Conservation (phyloP, 2,329 filamentous ascomycete species). For the Thelonectria discophora region DNA sequence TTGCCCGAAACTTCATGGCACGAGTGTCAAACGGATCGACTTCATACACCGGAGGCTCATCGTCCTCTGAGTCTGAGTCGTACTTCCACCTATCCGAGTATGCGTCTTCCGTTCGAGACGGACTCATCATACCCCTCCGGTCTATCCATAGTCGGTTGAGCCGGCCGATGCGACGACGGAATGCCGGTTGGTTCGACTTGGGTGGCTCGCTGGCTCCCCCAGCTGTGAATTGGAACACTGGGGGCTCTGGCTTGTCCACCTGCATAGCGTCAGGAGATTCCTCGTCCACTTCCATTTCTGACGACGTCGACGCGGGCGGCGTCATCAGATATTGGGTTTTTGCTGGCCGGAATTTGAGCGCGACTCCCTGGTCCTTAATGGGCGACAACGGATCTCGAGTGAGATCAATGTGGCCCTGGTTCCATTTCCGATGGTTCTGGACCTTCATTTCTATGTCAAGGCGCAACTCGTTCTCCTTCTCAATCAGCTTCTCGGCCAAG, state of each 20-base stretch:
- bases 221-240: constrained; percentile 59
- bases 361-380: constrained; percentile 69
- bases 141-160: constrained; percentile 90
- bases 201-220: constrained; percentile 51
- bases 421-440: constrained; percentile 90
- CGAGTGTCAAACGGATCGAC: constrained; percentile 75
- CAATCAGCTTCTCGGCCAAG: constrained; percentile 78
- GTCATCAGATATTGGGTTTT: constrained; percentile 77
- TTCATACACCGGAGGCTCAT: constrained; percentile 77
- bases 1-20: constrained; percentile 69
- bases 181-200: constrained; percentile 67
- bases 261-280: constrained; percentile 55
- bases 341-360: constrained; percentile 73
- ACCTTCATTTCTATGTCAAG: constrained; percentile 87
- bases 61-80: constrained; percentile 86
- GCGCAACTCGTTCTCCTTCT: constrained; percentile 83
- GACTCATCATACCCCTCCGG: constrained; percentile 71
- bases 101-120: constrained; percentile 55
- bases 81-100: constrained; percentile 82
- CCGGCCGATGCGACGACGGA: constrained; percentile 84
- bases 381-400: constrained; percentile 87
- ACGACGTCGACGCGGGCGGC: constrained; percentile 65
- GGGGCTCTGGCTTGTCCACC: constrained; percentile 45
- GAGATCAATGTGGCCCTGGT: constrained; percentile 86
- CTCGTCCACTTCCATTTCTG: constrained; percentile 67